Evolutionary conservation across 2,329 filamentous ascomycete genomes (phyloP).

Genomic region (Epichloe elymi): DNA sequence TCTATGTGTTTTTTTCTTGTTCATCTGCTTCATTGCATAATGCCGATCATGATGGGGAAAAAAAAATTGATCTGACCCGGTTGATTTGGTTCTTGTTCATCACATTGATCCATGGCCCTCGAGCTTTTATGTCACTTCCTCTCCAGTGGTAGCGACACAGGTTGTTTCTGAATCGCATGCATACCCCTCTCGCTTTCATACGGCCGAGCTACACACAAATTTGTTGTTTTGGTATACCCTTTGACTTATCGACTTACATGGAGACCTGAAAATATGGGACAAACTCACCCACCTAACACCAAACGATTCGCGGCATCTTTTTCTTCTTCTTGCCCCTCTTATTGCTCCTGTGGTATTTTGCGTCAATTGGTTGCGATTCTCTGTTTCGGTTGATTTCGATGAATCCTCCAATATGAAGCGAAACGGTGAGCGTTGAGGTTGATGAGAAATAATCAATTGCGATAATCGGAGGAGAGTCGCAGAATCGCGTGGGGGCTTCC

Average conservation of each 20-base stretch:
- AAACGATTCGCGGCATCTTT: neutral
- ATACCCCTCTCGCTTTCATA: neutral
- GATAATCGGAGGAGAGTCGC: neutral
- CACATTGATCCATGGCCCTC: neutral
- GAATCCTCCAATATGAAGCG: neutral
- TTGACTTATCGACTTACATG: conserved; percentile 5
- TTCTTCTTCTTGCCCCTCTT: neutral
- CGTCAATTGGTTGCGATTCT: neutral
- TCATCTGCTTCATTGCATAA: conserved; percentile 1
- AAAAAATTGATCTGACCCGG: neutral
- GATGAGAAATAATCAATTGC: neutral
- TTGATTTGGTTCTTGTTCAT: neutral
- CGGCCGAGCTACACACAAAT: neutral
- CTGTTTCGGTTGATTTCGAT: neutral
- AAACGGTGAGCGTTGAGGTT: neutral
- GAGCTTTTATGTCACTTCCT: neutral
- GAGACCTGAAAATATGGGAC: conserved; percentile 1
- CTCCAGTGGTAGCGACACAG: neutral
- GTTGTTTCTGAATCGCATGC: neutral
- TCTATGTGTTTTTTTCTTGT: neutral
- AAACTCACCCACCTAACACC: neutral
- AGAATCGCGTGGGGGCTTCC: neutral
- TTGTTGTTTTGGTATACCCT: conserved; percentile 16
- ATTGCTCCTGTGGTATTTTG: neutral
- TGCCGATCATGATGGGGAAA: conserved; percentile 1